Evolutionary conservation across 164 flowering plant genomes (phyloP).

Genomic region (Chimonanthus salicifolius): DNA sequence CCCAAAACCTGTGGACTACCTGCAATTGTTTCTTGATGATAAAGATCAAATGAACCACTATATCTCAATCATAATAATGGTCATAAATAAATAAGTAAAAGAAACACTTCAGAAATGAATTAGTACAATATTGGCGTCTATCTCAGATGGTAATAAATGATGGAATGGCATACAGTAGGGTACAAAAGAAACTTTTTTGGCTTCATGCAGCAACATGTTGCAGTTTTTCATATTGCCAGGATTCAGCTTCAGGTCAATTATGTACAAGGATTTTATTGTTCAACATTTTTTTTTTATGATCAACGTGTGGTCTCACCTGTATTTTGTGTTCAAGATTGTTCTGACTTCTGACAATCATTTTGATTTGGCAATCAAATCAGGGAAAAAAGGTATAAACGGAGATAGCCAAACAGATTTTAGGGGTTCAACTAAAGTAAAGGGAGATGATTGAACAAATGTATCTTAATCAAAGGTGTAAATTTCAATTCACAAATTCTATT

Average conservation of each 20-base stretch:
- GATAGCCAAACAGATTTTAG: neutral
- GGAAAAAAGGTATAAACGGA: neutral
- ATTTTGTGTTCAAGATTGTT: no score
- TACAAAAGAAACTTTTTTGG: neutral
- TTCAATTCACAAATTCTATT: no score
- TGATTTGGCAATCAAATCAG: neutral
- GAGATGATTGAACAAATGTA: no score
- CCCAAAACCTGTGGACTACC: slow-evolving; percentile 71
- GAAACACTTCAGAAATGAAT: neutral
- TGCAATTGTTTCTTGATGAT: slow-evolving; percentile 17
- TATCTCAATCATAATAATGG: neutral
- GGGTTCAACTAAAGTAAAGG: no score
- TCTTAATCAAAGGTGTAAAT: no score
- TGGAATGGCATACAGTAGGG: neutral
- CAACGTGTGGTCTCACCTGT: neutral
- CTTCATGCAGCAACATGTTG: neutral
- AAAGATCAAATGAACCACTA: neutral
- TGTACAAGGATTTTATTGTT: neutral
- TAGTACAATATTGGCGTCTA: neutral
- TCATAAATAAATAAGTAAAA: neutral
- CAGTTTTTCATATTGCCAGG: neutral
- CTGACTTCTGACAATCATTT: neutral
- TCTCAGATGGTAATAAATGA: neutral
- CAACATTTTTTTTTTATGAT: no score
- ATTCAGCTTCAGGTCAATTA: neutral